Percentiles rank a stretch among this genome's conserved stretches.
phyloP scores from a whole-genome alignment of 2,329 filamentous ascomycete genomes.

The Verticillium nubilum region DNA sequence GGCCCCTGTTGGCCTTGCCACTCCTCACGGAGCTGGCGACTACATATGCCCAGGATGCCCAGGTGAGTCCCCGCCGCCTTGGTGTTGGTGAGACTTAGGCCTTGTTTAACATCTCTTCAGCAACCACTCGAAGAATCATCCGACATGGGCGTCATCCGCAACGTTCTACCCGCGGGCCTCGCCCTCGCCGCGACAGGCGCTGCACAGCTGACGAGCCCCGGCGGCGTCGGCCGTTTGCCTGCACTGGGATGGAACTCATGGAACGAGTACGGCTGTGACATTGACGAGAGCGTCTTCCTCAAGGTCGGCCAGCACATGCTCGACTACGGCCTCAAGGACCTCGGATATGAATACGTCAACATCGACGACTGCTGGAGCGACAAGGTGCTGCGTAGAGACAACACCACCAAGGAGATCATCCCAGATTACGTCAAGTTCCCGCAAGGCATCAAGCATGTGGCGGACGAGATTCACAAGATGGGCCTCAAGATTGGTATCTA shows the following conservation, averaged over 20 bases:
- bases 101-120: not conserved
- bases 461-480: constrained; percentile 46
- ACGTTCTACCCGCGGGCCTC: constrained; percentile 4
- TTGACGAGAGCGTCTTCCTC: constrained; percentile 43
- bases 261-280: constrained; percentile 47
- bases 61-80: not conserved
- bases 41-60: not conserved
- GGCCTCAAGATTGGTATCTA: constrained; percentile 62
- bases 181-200: not conserved
- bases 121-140: not conserved
- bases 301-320: constrained; percentile 41
- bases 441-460: constrained; percentile 48
- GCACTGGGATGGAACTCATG: constrained; percentile 45
- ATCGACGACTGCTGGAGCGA: constrained; percentile 59
- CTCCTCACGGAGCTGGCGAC: not conserved
- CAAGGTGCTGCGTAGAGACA: constrained; percentile 31
- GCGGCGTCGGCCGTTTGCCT: constrained; percentile 22
- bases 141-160: constrained; percentile 3
- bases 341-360: constrained; percentile 54
- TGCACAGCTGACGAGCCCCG: constrained; percentile 9
- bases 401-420: constrained; percentile 35
- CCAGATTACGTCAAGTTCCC: constrained; percentile 49
- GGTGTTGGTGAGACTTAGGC: not conserved
- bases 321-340: constrained; percentile 41
- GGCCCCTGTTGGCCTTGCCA: not conserved